These are phyloP conservation scores for Alnus rubra DNA, from an alignment of 306 rosid species.

Conservation along the genomic window DNA sequence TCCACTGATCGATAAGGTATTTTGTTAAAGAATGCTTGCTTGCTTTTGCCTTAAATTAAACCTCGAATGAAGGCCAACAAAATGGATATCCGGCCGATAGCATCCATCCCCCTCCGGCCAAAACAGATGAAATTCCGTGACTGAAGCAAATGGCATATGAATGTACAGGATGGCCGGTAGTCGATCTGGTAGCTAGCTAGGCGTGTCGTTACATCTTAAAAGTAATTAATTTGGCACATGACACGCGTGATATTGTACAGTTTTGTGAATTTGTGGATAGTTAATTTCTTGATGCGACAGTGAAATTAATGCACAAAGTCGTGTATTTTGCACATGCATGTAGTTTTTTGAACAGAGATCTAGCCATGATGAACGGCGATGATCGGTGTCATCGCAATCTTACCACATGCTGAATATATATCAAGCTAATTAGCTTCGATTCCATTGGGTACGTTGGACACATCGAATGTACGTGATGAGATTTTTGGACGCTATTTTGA, in stretches of 20 bases:
- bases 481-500: conserved; percentile 19
- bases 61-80: too few relatives aligned
- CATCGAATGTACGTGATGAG: conserved; percentile 19
- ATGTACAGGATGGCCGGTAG: not conserved
- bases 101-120: not conserved
- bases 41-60: too few relatives aligned
- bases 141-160: not conserved
- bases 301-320: conserved; percentile 8
- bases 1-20: too few relatives aligned
- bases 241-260: not conserved
- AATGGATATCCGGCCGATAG: too few relatives aligned
- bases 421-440: too few relatives aligned
- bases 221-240: conserved; percentile 29
- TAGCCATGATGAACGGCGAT: conserved; percentile 5
- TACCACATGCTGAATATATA: conserved; percentile 29
- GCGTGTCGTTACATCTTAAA: too few relatives aligned
- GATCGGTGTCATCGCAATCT: not conserved
- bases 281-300: not conserved
- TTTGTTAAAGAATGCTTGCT: too few relatives aligned
- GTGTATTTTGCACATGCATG: conserved; percentile 36
- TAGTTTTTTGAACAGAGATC: not conserved
- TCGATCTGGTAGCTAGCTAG: too few relatives aligned
- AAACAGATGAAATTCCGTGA: not conserved
- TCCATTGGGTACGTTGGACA: not conserved
- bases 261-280: too few relatives aligned